Evolutionary conservation across 768 basidiomycete genomes (phyloP), one percentile per base, ranked within the genome.

Genomic region (Chiua virens): DNA sequence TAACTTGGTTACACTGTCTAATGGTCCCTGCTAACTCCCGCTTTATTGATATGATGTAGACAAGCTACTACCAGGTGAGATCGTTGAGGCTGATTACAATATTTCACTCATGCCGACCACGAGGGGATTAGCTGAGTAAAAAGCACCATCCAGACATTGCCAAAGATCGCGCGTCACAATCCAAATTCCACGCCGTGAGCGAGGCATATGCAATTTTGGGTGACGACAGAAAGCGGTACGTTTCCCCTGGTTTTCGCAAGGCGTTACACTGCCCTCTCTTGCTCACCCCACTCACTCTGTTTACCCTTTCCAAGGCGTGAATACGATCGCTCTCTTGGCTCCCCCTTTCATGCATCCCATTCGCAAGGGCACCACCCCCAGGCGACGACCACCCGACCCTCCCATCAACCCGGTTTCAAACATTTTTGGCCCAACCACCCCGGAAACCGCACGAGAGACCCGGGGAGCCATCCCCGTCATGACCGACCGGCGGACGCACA

Each of bases 131-230:
- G 78, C 59, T 80, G 45, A 79, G 78, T 70, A 80, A 80, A 51
- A 54, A 64, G 53, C 69, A 71, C 43, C 79, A 80, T 47, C 78
- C 78, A 1, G 78, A 79, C 56, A 57, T 75, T 9, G 68, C 68
- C 46, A 63, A 67, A 32, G 76, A 79, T 45, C 62, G 61, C 7
- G 41, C 52, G 4, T 70, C 77, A 2, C 71, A 68, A 48, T 62
- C 66, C 49, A 77, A 64, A 43, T 79, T 77, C 50, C 74, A 75
- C 43, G 70, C 65, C 0, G 71, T 77, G 44, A 79, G 75, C 55
- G 79, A 78, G 44, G 78, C 78, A 3, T 80, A 78, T 40, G 63
- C 72, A 1, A 54, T 78, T 18, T 64, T 79, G 8, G 72, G 75
- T 8, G 71, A 79, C 42, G 76, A 78, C 47, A 64, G 77, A 41